These are phyloP conservation scores for Sporopachydermia lactativora DNA, from an alignment of 805 yeast species.

Conservation along the genomic window DNA sequence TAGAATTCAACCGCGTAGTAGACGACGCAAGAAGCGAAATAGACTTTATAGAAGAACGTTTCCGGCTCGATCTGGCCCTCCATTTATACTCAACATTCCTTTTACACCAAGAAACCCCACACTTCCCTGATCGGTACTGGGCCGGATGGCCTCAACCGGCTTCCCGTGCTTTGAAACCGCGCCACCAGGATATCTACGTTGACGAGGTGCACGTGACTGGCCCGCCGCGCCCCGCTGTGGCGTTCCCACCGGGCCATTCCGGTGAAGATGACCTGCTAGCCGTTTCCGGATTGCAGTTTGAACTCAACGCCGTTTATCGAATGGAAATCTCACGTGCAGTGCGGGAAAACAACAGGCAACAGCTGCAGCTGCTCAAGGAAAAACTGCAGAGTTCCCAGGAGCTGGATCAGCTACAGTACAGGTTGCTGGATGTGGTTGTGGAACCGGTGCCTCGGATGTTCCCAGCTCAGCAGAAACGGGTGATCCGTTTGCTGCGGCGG, in stretches of 20 bases:
- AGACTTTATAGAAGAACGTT: constrained; percentile 23
- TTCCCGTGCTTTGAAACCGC: neutral
- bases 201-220: neutral
- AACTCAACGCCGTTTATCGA: constrained; percentile 13
- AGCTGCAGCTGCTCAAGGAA: neutral
- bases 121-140: constrained; percentile 23
- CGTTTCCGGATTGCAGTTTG: constrained; percentile 9
- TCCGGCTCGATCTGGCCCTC: constrained; percentile 28
- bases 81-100: constrained; percentile 32
- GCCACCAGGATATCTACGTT: neutral
- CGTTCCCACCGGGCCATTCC: neutral
- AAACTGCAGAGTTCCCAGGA: neutral
- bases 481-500: neutral
- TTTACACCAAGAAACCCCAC: constrained; percentile 21
- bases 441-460: neutral
- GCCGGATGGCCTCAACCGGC: constrained; percentile 29
- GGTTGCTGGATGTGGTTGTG: neutral
- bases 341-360: neutral
- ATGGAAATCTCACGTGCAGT: neutral
- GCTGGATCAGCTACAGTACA: neutral
- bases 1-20: too few relatives aligned
- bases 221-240: neutral
- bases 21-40: constrained; percentile 13
- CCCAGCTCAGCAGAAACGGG: neutral
- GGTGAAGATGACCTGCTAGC: constrained; percentile 8